Conservation (phyloP, 176 grass and related monocot genomes). For the Eleusine coracana region DNA sequence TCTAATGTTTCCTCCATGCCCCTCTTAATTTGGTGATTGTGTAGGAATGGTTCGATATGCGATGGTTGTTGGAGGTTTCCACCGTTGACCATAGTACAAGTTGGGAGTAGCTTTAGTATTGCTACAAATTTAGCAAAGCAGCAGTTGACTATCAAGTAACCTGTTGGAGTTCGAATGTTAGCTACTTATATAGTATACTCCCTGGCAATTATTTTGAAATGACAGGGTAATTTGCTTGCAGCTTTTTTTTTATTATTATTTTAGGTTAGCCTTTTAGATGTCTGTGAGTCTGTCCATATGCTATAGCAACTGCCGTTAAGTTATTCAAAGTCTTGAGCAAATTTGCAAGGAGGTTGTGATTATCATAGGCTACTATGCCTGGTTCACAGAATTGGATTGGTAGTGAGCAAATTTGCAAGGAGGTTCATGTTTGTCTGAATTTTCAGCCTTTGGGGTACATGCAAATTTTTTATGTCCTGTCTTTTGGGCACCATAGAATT, state of each 20-base stretch:
- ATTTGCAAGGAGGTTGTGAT: background rate
- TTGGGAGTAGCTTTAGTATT: background rate
- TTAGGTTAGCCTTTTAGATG: background rate
- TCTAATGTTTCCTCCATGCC: background rate
- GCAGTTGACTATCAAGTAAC: background rate
- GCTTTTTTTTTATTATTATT: too few relatives aligned
- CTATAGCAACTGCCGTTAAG: conserved; percentile 6
- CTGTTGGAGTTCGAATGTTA: background rate
- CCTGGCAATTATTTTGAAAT: background rate
- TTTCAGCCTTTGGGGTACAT: background rate
- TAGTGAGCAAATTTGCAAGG: too few relatives aligned
- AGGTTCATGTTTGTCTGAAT: background rate
- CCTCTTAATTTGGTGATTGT: background rate
- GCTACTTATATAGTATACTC: too few relatives aligned
- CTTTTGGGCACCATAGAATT: background rate
- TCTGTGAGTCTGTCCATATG: background rate
- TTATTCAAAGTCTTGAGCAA: background rate
- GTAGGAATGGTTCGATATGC: background rate
- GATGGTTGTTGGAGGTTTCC: background rate
- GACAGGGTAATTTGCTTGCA: background rate
- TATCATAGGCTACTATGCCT: background rate
- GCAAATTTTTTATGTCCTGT: background rate
- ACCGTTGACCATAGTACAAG: background rate
- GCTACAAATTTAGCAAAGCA: background rate
- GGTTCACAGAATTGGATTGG: background rate